Evolutionary conservation across 371 early-diverging fungal genomes (phyloP).

Genomic region (Syncephalastrum monosporum): DNA sequence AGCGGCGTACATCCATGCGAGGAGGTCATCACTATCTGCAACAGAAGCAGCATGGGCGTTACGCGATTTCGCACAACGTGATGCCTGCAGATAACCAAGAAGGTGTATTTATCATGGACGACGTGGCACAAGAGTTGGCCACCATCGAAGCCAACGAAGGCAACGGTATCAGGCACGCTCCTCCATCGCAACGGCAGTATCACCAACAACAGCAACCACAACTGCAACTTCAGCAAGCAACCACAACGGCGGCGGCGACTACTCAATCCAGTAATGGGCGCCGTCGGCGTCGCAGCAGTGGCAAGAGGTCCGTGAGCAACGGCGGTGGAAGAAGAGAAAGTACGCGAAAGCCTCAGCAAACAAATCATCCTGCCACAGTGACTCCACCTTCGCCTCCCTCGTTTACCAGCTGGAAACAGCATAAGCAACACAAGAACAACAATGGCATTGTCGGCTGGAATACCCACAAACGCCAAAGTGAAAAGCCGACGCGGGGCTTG

Average conservation of each 20-base stretch:
- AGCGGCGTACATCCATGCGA: too few species aligned
- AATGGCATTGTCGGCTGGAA: slow-evolving; percentile 18
- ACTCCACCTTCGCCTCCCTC: slow-evolving; percentile 9
- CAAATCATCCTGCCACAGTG: not conserved
- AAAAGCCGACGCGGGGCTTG: too few species aligned
- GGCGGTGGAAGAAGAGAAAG: not conserved
- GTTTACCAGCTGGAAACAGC: slow-evolving; percentile 2
- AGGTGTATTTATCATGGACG: slow-evolving; percentile 26
- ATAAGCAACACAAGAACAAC: slow-evolving; percentile 1
- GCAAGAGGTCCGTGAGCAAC: not conserved
- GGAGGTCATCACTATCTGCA: not conserved
- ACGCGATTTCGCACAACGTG: too few species aligned
- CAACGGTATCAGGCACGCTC: not conserved
- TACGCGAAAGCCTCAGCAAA: not conserved
- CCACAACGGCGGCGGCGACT: slow-evolving; percentile 2
- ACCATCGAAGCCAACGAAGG: not conserved
- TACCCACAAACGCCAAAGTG: slow-evolving; percentile 15
- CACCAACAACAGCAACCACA: slow-evolving; percentile 8
- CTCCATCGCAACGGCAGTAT: too few species aligned
- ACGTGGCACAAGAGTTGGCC: slow-evolving; percentile 19
- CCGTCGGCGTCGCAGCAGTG: slow-evolving; percentile 1
- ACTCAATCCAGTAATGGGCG: not conserved
- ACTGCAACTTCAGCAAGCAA: not conserved
- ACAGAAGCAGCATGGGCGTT: slow-evolving; percentile 1
- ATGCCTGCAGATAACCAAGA: slow-evolving; percentile 10